These are phyloP conservation scores for Metschnikowia corniflorae DNA, from an alignment of 805 yeast species.

Conservation along the genomic window DNA sequence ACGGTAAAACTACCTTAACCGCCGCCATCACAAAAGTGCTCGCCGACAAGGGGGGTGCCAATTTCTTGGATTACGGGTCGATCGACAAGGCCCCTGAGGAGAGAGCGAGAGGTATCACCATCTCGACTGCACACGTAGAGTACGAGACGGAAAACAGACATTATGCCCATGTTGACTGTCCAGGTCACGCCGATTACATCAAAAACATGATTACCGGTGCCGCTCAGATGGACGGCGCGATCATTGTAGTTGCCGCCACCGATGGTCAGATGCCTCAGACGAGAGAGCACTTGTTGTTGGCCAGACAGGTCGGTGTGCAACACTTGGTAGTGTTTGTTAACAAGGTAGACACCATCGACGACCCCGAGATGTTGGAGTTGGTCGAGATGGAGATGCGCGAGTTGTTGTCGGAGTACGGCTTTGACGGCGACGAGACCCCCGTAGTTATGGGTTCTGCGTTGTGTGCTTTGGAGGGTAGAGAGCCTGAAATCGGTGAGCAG, in stretches of 20 bases:
- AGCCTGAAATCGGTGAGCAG: conserved; percentile 89
- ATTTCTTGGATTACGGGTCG: conserved; percentile 85
- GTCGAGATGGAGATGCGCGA: conserved; percentile 99
- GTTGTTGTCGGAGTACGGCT: conserved; percentile 82
- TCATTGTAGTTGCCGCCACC: conserved; percentile 97
- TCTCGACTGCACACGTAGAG: conserved; percentile 96
- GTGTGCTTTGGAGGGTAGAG: conserved; percentile 85
- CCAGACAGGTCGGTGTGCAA: conserved; percentile 99
- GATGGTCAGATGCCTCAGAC: conserved; percentile 99
- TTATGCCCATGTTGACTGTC: conserved; percentile 97
- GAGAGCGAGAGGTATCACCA: conserved; percentile 99
- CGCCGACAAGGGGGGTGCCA: conserved; percentile 85
- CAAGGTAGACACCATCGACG: conserved; percentile 97
- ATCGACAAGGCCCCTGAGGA: conserved; percentile 99
- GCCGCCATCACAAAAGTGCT: conserved; percentile 98
- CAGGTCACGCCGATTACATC: conserved; percentile 98
- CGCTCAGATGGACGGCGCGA: conserved; percentile 99
- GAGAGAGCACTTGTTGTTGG: conserved; percentile 95
- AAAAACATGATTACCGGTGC: conserved; percentile 99
- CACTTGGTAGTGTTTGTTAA: conserved; percentile 95
- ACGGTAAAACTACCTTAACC: conserved; percentile 96
- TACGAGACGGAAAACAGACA: conserved; percentile 94
- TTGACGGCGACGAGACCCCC: conserved; percentile 97
- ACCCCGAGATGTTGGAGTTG: conserved; percentile 97
- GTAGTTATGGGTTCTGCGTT: conserved; percentile 98